These are phyloP conservation scores for Solanum infundibuliforme DNA, from an alignment of 257 asterid species.

Conservation along the genomic window DNA sequence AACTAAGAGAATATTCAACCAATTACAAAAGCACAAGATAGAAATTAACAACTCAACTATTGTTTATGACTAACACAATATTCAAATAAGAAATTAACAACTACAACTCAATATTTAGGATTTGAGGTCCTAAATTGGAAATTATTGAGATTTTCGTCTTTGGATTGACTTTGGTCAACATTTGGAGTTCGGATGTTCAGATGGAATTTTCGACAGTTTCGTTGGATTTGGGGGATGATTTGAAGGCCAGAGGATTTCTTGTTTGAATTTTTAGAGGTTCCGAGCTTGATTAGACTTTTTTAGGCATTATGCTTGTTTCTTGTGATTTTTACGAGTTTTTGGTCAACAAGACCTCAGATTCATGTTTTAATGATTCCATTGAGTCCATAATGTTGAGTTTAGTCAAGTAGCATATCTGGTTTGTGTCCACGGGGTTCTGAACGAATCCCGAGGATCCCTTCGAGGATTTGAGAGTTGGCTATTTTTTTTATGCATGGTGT, in stretches of 20 bases:
- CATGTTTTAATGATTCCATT: too few relatives aligned
- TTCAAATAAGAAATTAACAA: background rate
- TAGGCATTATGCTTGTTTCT: background rate
- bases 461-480: background rate
- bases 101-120: background rate
- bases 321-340: too few relatives aligned
- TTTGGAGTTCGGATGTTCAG: background rate
- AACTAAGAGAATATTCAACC: background rate
- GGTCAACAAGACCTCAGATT: background rate
- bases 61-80: background rate
- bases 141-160: too few relatives aligned
- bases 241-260: background rate
- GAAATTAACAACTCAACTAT: background rate
- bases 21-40: background rate
- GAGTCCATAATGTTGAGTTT: background rate
- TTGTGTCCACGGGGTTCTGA: background rate
- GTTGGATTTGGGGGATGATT: background rate
- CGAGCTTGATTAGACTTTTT: background rate
- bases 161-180: background rate
- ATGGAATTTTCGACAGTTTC: too few relatives aligned
- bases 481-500: background rate
- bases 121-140: background rate
- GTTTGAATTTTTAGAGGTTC: background rate
- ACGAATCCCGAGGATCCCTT: background rate
- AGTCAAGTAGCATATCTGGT: background rate